Evolutionary conservation across 495 filamentous ascomycete species (phyloP).

Genomic region (Trichoderma orchidacearum): DNA sequence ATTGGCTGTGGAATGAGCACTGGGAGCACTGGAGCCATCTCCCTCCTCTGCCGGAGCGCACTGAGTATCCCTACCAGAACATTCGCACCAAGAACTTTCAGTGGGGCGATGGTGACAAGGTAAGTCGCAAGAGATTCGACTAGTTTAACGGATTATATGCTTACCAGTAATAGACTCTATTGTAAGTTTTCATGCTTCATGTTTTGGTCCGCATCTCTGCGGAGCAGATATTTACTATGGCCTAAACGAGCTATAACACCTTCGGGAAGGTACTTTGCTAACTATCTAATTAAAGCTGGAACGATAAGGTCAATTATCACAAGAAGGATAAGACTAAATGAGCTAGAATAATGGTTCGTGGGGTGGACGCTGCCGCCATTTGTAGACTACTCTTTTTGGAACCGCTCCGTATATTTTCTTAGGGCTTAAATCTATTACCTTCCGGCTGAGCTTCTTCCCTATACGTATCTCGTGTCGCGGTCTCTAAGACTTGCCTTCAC

Average conservation of each 20-base stretch:
- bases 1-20: constrained; percentile 82
- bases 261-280: neutral
- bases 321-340: constrained; percentile 68
- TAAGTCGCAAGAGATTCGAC: constrained; percentile 20
- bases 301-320: constrained; percentile 87
- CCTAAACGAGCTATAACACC: neutral
- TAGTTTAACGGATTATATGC: constrained; percentile 5
- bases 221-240: neutral
- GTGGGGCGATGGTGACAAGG: constrained; percentile 91
- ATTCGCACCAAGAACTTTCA: constrained; percentile 79
- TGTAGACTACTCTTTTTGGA: neutral
- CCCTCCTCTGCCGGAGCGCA: constrained; percentile 73
- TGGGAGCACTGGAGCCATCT: constrained; percentile 89
- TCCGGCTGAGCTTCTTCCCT: neutral
- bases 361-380: neutral
- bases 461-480: too few relatives aligned
- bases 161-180: constrained; percentile 40
- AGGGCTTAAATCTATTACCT: constrained; percentile 6
- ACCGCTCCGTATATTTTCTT: neutral
- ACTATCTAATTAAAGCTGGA: constrained; percentile 58
- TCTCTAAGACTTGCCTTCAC: too few relatives aligned
- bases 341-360: constrained; percentile 7
- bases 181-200: constrained; percentile 37
- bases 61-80: constrained; percentile 90
- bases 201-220: neutral